These are phyloP conservation scores for Dictyophora rubrovolvata DNA, from an alignment of 768 basidiomycete genomes.

Conservation along the genomic window DNA sequence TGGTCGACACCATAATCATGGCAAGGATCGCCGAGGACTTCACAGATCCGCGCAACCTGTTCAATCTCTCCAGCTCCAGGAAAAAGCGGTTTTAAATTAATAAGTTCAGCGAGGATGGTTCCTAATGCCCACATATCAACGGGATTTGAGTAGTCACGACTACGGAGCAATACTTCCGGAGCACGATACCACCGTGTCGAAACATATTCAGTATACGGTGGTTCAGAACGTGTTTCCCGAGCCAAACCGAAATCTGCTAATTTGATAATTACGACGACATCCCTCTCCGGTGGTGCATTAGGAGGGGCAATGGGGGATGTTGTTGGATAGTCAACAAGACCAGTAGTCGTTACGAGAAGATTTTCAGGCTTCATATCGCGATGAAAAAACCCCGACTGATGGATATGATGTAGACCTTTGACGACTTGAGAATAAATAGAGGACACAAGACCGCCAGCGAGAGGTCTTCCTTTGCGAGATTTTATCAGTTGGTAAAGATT, in stretches of 20 bases:
- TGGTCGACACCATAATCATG: constrained; percentile 73
- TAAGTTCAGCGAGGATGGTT: constrained; percentile 93
- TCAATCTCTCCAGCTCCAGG: constrained; percentile 89
- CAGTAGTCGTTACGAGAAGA: constrained; percentile 94
- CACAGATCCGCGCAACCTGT: constrained; percentile 84
- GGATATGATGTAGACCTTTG: constrained; percentile 85
- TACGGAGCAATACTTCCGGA: constrained; percentile 88
- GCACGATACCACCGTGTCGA: constrained; percentile 99
- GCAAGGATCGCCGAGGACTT: constrained; percentile 86
- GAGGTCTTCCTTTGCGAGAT: constrained; percentile 84
- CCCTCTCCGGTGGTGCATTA: constrained; percentile 68
- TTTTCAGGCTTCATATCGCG: constrained; percentile 99
- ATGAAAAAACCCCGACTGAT: constrained; percentile 90
- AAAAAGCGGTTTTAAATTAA: constrained; percentile 92
- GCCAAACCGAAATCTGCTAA: constrained; percentile 98
- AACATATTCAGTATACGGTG: constrained; percentile 98
- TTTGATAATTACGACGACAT: constrained; percentile 95
- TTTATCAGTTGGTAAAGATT: constrained; percentile 99
- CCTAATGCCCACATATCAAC: constrained; percentile 99
- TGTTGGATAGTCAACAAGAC: constrained; percentile 82
- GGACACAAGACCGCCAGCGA: constrained; percentile 94
- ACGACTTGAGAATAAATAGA: constrained; percentile 92
- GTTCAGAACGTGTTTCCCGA: constrained; percentile 73
- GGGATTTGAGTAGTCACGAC: constrained; percentile 88
- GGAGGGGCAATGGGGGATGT: constrained; percentile 59